Evolutionary conservation across 129 eudicot species (phyloP), one percentile per base, ranked within the genome.

Genomic region (Arctium minus): DNA sequence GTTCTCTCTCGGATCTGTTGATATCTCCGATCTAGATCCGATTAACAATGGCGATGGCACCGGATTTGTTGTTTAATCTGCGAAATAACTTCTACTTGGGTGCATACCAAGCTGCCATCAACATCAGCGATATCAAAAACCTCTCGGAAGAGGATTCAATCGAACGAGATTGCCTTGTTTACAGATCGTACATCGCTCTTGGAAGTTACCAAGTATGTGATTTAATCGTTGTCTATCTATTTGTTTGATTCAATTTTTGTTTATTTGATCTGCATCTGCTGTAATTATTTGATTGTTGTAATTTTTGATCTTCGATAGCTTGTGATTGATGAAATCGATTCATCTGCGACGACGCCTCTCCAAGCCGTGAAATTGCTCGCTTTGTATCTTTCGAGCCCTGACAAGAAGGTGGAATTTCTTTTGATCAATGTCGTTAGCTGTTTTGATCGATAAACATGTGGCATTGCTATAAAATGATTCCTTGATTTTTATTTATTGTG

Each of bases 351-450:
- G 10, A 93, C 99, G 72, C 88, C 99, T 64, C 98, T 93, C 48
- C 99, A 96, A 53, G 98, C 99, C 11, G 97, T 96, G 62, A 96
- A 96, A 82, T 77, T 96, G 85, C 98, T 96, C 2, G 99, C 99
- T 12, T 27, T 89, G 86, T 96, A 96, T 85, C 92, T 96, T 5
- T 88, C 92, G 6, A 82, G 85, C 29, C 86, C 97, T 15, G 94
- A 85, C 3, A 89, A 80, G 64, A 96, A 96, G 98, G 99, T 96
- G 56, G 6, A 12, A 37, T 71, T 27, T 65, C 29, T 73, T 40
- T 31, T 8, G 42, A 60, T 40, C 10, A 40, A 84, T 83, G 38
- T 38, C 27, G 8, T 83, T 53, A 12, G 32, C 27, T 36, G 40
- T 76, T 76, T 35, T 72, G 30, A 74, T 82, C 32, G 33, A 30